A percentile compares a stretch with the other conserved stretches of the same genome.
Evolutionary conservation across 805 yeast species (phyloP).

Genomic region (Myxozyma lipomycoides): DNA sequence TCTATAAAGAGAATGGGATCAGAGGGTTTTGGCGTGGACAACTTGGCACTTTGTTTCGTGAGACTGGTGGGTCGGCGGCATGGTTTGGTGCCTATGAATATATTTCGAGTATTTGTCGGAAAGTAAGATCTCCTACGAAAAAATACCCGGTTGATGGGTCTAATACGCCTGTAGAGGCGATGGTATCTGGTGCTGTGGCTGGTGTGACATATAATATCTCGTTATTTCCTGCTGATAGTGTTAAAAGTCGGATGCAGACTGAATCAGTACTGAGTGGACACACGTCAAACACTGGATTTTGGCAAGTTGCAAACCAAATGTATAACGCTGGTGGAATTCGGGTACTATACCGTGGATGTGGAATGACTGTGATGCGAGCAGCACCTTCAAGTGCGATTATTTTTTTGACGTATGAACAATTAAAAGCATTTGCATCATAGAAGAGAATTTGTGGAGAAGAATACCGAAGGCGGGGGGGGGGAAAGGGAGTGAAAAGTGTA

Average conservation of each 20-base stretch:
- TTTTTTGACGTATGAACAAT: slow-evolving; percentile 67
- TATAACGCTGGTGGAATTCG: slow-evolving; percentile 55
- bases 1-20: slow-evolving; percentile 53
- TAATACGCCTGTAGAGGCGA: slow-evolving; percentile 49
- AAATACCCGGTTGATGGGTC: slow-evolving; percentile 12
- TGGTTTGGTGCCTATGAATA: slow-evolving; percentile 91
- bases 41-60: slow-evolving; percentile 73
- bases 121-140: background rate
- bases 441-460: background rate
- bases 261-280: slow-evolving; percentile 38
- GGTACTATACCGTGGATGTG: slow-evolving; percentile 79
- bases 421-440: slow-evolving; percentile 4
- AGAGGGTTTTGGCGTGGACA: slow-evolving; percentile 86
- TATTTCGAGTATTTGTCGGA: slow-evolving; percentile 38
- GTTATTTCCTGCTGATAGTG: slow-evolving; percentile 84
- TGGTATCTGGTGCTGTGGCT: slow-evolving; percentile 79
- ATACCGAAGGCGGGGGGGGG: background rate
- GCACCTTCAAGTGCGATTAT: slow-evolving; percentile 88
- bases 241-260: slow-evolving; percentile 83
- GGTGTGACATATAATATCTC: slow-evolving; percentile 78
- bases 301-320: slow-evolving; percentile 42
- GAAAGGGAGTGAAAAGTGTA: background rate
- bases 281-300: slow-evolving; percentile 36
- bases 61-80: slow-evolving; percentile 83
- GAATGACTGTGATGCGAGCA: slow-evolving; percentile 75